A percentile compares a stretch with the other conserved stretches of the same genome.
Evolutionary conservation across 2,329 filamentous ascomycete species (phyloP).

Genomic region (Penicillium sp.): DNA sequence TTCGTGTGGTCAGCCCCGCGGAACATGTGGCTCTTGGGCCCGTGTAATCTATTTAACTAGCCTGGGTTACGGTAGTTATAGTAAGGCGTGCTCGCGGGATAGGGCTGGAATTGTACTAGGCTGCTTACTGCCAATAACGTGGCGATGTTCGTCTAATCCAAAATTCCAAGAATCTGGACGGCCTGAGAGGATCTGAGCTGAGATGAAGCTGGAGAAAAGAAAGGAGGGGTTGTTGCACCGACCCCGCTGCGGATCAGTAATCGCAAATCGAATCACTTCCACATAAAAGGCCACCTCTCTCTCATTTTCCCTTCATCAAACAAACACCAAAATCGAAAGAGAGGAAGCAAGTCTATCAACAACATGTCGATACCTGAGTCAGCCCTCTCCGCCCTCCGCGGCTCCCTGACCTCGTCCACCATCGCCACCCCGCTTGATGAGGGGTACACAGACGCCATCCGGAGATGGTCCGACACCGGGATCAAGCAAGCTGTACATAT

Average conservation of each 20-base stretch:
- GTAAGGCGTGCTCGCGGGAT: not conserved
- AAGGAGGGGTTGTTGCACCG: not conserved
- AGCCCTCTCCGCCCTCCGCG: constrained; percentile 16
- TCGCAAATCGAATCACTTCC: not conserved
- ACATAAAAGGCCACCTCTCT: not conserved
- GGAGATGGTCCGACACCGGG: constrained; percentile 40
- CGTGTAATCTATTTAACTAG: not conserved
- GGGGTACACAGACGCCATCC: constrained; percentile 29
- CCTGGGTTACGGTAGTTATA: not conserved
- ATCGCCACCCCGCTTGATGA: constrained; percentile 30
- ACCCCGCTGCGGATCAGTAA: not conserved
- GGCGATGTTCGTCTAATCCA: no score
- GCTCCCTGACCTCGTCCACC: constrained; percentile 16
- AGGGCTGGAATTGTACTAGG: not conserved
- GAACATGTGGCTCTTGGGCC: not conserved
- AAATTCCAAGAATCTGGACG: not conserved
- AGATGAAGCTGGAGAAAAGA: not conserved
- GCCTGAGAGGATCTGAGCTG: not conserved
- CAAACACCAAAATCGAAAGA: no score
- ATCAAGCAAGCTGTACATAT: constrained; percentile 33
- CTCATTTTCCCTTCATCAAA: not conserved
- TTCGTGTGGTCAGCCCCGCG: constrained; percentile 8
- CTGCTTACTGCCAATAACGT: no score
- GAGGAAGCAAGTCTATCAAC: not conserved
- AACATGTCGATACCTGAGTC: constrained; percentile 18